Evolutionary conservation across 2,329 filamentous ascomycete genomes (phyloP).

Genomic region (Penicillium janthinellum): DNA sequence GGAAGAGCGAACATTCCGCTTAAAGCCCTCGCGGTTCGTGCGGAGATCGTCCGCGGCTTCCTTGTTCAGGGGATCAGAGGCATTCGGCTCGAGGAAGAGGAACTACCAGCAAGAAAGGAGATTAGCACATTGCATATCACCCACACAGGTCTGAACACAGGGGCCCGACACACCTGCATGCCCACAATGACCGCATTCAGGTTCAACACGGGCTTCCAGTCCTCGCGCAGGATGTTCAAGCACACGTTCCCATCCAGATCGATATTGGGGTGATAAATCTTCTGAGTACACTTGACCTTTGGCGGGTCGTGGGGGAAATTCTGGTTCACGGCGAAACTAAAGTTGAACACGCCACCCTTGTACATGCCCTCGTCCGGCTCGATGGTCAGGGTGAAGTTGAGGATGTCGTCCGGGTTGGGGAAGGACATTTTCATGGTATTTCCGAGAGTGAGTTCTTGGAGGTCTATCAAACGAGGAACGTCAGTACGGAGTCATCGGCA

Average conservation of each 20-base stretch:
- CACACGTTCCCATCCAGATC: constrained; percentile 97
- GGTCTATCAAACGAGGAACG: constrained; percentile 36
- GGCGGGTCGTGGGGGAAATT: constrained; percentile 97
- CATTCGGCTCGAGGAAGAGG: constrained; percentile 95
- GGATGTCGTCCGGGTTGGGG: constrained; percentile 58
- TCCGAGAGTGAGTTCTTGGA: constrained; percentile 54
- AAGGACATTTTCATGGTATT: constrained; percentile 61
- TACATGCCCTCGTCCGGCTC: constrained; percentile 69
- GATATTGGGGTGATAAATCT: constrained; percentile 99
- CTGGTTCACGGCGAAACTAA: constrained; percentile 88
- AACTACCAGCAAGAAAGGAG: constrained; percentile 61
- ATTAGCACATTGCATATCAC: background rate
- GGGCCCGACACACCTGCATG: constrained; percentile 64
- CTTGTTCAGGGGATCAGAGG: constrained; percentile 96
- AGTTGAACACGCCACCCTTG: constrained; percentile 82
- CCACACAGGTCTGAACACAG: background rate
- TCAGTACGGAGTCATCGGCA: background rate
- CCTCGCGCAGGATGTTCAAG: constrained; percentile 93
- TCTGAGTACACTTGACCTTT: constrained; percentile 95
- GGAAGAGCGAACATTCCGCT: constrained; percentile 80
- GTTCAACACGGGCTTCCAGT: constrained; percentile 98
- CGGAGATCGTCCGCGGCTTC: constrained; percentile 93
- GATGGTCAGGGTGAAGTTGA: constrained; percentile 55
- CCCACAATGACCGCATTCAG: constrained; percentile 96
- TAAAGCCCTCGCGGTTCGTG: constrained; percentile 82